A percentile compares a stretch with the other conserved stretches of the same genome.
phyloP scores from a whole-genome alignment of 345 rosid genomes.

The Arabidopsis thaliana region TAIR10.1 NC_003071.7:14611001-14611500 shows the following conservation, averaged over 20 bases:
- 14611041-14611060: constrained; percentile 93
- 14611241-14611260: constrained; percentile 73
- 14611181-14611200: constrained; percentile 87
- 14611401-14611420: constrained; percentile 56
- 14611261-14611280: constrained; percentile 69
- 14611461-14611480: constrained; percentile 81
- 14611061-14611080: constrained; percentile 91
- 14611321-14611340: constrained; percentile 50
- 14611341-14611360: constrained; percentile 49
- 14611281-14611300: constrained; percentile 46
- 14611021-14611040: constrained; percentile 80
- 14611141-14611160: constrained; percentile 72
- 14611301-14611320: constrained; percentile 48
- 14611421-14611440: constrained; percentile 93
- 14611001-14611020: constrained; percentile 83
- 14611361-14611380: neutral
- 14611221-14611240: constrained; percentile 82
- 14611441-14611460: constrained; percentile 94
- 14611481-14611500: constrained; percentile 66
- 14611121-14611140: constrained; percentile 72
- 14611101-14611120: constrained; percentile 81
- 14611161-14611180: constrained; percentile 81
- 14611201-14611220: constrained; percentile 86
- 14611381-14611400: neutral
- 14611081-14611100: constrained; percentile 86